A percentile compares a stretch with the other conserved stretches of the same genome.
These are phyloP conservation scores for Cinnamomum chago DNA, from an alignment of 164 flowering plant species.

Conservation along the genomic window DNA sequence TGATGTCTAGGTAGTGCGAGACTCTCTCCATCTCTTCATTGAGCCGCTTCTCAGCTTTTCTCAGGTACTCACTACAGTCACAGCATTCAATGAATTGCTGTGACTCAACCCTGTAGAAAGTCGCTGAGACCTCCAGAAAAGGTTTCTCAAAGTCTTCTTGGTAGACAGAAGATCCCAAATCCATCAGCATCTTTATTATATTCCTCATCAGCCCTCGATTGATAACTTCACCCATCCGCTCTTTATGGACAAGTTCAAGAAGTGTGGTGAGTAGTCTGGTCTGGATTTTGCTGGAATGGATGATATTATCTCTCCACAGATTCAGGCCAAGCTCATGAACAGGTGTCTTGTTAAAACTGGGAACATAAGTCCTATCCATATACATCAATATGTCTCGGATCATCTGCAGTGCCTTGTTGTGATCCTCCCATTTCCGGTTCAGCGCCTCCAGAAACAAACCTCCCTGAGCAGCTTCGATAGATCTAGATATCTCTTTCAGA, in stretches of 20 bases:
- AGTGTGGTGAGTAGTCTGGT: slow-evolving; percentile 60
- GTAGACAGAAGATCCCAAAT: slow-evolving; percentile 71
- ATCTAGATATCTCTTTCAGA: slow-evolving; percentile 68
- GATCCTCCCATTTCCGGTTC: slow-evolving; percentile 84
- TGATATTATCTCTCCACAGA: slow-evolving; percentile 77
- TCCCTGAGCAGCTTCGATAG: slow-evolving; percentile 77
- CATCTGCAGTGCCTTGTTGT: slow-evolving; percentile 85
- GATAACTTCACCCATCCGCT: slow-evolving; percentile 78
- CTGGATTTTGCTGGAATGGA: slow-evolving; percentile 68
- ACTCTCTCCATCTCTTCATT: slow-evolving; percentile 88
- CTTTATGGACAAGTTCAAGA: slow-evolving; percentile 68
- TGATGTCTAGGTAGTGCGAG: slow-evolving; percentile 64
- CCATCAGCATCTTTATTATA: slow-evolving; percentile 79
- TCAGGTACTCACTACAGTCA: slow-evolving; percentile 81
- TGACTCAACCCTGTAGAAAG: slow-evolving; percentile 70
- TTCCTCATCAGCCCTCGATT: slow-evolving; percentile 80
- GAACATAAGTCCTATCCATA: slow-evolving; percentile 93
- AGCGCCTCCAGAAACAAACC: slow-evolving; percentile 80
- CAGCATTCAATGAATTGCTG: slow-evolving; percentile 78
- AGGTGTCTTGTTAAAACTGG: slow-evolving; percentile 67
- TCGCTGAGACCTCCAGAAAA: slow-evolving; percentile 71
- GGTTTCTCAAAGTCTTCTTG: slow-evolving; percentile 80
- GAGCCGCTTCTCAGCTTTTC: slow-evolving; percentile 74
- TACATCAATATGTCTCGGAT: slow-evolving; percentile 93
- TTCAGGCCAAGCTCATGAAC: slow-evolving; percentile 85